These are phyloP conservation scores for Hypoxylon sp. DNA, from an alignment of 2,329 filamentous ascomycete genomes.

Conservation along the genomic window DNA sequence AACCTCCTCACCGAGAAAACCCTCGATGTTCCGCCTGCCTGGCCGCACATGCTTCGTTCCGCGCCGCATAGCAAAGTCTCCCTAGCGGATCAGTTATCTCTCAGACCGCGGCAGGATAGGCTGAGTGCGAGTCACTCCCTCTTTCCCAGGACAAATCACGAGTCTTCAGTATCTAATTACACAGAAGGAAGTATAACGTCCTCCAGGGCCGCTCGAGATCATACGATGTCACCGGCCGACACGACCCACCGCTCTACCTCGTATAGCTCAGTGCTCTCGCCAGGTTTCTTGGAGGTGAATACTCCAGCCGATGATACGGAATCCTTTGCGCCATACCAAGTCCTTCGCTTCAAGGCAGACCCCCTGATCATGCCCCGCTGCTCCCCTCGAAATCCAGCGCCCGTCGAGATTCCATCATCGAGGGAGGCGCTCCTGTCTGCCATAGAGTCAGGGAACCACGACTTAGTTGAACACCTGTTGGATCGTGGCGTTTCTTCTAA, in stretches of 20 bases:
- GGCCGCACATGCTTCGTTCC: constrained; percentile 22
- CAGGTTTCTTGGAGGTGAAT: constrained; percentile 36
- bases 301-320: constrained; percentile 47
- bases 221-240: constrained; percentile 30
- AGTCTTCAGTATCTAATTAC: constrained; percentile 36
- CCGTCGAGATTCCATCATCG: constrained; percentile 54
- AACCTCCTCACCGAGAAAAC: constrained; percentile 21
- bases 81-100: constrained; percentile 34
- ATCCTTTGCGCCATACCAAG: constrained; percentile 48
- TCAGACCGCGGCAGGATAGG: too few species aligned
- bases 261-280: constrained; percentile 31
- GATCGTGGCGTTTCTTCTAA: constrained; percentile 64
- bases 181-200: constrained; percentile 31
- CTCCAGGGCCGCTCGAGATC: constrained; percentile 30
- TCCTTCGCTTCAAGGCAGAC: constrained; percentile 60
- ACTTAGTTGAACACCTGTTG: constrained; percentile 63
- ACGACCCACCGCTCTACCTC: constrained; percentile 22
- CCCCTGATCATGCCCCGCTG: constrained; percentile 60
- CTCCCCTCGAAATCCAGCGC: constrained; percentile 55
- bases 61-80: constrained; percentile 26
- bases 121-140: too few species aligned
- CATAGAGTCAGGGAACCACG: constrained; percentile 64
- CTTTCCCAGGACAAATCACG: constrained; percentile 20
- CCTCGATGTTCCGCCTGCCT: constrained; percentile 29
- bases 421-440: constrained; percentile 60